These are phyloP conservation scores for Tripterygium wilfordii DNA, from an alignment of 177 flowering plant species.

Conservation along the genomic window DNA sequence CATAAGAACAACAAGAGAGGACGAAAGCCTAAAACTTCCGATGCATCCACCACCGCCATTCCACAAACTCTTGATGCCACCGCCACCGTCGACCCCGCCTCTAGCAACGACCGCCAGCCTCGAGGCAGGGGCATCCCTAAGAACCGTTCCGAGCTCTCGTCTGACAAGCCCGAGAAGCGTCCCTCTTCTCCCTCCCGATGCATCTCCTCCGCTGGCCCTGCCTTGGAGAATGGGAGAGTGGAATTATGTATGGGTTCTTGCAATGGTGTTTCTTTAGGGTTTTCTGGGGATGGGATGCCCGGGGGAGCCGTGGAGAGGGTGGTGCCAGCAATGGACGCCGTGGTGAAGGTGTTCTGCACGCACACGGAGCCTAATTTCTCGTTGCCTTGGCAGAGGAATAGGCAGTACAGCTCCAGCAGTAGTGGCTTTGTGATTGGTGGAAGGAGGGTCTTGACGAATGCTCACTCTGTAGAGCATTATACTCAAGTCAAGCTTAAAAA, in stretches of 20 bases:
- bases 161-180: constrained; percentile 12
- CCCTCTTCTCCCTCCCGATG: constrained; percentile 1
- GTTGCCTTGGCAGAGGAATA: constrained; percentile 95
- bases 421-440: constrained; percentile 87
- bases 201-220: constrained; percentile 11
- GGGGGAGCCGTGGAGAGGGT: constrained; percentile 32
- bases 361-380: constrained; percentile 98
- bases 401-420: constrained; percentile 91
- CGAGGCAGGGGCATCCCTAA: constrained; percentile 21
- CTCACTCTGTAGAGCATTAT: constrained; percentile 94
- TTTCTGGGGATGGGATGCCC: background rate
- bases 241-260: constrained; percentile 8
- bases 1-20: constrained; percentile 56
- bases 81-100: constrained; percentile 14
- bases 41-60: background rate
- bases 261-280: constrained; percentile 4
- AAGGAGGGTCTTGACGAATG: constrained; percentile 88
- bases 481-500: constrained; percentile 98
- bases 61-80: constrained; percentile 33
- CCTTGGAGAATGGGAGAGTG: constrained; percentile 12
- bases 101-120: background rate
- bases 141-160: constrained; percentile 13
- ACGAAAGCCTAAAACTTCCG: constrained; percentile 33
- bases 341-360: constrained; percentile 95
- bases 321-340: constrained; percentile 91